phyloP scores from a whole-genome alignment of 352 stramenopile genomes.

The Thraustochytrium sp. region DNA sequence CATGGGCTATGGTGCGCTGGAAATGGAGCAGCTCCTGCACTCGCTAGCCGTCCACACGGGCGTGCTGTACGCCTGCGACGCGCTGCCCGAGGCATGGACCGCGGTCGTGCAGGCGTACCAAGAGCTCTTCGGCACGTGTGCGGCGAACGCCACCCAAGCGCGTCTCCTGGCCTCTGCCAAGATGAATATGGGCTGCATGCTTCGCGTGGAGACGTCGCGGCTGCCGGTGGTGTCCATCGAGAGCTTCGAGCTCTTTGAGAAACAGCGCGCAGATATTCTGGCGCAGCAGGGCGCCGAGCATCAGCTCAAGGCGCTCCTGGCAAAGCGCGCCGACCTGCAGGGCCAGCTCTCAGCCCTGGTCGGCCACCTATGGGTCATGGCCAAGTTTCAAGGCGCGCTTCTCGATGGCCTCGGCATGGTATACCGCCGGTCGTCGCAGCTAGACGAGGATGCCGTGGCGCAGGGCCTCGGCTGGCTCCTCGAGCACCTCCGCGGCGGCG shows the following conservation, averaged over 20 bases:
- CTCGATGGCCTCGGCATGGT: background rate
- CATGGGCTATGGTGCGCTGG: background rate
- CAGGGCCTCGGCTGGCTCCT: background rate
- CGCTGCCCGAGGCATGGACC: background rate
- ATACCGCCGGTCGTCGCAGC: background rate
- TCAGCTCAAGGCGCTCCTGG: background rate
- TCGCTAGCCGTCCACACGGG: background rate
- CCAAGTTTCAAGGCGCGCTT: background rate
- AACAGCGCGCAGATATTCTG: background rate
- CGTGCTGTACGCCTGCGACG: background rate
- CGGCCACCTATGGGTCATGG: slow-evolving; percentile 18
- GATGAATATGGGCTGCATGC: background rate
- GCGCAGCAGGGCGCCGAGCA: background rate
- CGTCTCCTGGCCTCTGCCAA: background rate
- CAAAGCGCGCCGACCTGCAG: background rate
- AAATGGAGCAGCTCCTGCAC: slow-evolving; percentile 29
- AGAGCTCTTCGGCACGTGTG: background rate
- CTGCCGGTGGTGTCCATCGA: background rate
- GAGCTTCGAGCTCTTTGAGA: background rate
- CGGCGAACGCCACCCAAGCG: background rate
- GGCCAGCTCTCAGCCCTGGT: background rate
- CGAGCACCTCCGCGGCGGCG: background rate
- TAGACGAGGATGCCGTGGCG: background rate
- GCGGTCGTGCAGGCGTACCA: background rate
- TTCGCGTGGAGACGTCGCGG: background rate